A percentile compares a stretch with the other conserved stretches of the same genome.
Evolutionary conservation across 2,329 filamentous ascomycete genomes (phyloP).

Genomic region (Neonectria hederae): DNA sequence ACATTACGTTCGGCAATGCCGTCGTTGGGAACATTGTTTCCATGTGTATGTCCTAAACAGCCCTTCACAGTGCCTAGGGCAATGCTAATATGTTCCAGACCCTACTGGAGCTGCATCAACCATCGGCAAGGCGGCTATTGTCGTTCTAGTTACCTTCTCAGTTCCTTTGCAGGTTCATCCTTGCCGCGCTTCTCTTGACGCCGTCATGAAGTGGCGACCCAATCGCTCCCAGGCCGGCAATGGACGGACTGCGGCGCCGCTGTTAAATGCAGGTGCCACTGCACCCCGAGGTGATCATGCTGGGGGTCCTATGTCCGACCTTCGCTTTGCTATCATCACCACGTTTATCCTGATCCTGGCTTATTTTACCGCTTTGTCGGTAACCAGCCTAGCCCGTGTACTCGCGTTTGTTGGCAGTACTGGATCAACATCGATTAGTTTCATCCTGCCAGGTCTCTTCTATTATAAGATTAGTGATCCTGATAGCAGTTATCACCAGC

Average conservation of each 20-base stretch:
- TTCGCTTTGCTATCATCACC: constrained; percentile 89
- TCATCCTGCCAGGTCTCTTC: constrained; percentile 94
- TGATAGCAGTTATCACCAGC: constrained; percentile 85
- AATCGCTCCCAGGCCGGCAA: constrained; percentile 52
- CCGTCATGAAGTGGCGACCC: constrained; percentile 92
- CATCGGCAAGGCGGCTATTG: constrained; percentile 93
- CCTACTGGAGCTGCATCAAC: constrained; percentile 75
- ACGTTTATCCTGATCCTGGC: constrained; percentile 84
- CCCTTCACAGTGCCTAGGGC: no score
- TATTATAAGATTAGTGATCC: constrained; percentile 98
- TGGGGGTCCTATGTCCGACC: constrained; percentile 77
- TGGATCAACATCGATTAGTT: constrained; percentile 93
- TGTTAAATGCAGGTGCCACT: constrained; percentile 50
- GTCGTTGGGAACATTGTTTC: constrained; percentile 92
- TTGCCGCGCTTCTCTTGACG: constrained; percentile 93
- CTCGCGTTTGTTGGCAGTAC: constrained; percentile 96
- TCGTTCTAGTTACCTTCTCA: constrained; percentile 94
- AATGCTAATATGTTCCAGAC: constrained; percentile 44
- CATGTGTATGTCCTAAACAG: constrained; percentile 73
- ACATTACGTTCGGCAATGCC: constrained; percentile 91
- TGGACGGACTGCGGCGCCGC: constrained; percentile 52
- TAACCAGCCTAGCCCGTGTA: constrained; percentile 88
- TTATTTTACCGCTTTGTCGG: constrained; percentile 90
- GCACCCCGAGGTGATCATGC: constrained; percentile 60
- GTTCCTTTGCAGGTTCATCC: constrained; percentile 96